Percentiles rank a stretch among this genome's conserved stretches.
Evolutionary conservation across 1,284 basidiomycete species (phyloP).

Genomic region (Farysia itapuensis): DNA sequence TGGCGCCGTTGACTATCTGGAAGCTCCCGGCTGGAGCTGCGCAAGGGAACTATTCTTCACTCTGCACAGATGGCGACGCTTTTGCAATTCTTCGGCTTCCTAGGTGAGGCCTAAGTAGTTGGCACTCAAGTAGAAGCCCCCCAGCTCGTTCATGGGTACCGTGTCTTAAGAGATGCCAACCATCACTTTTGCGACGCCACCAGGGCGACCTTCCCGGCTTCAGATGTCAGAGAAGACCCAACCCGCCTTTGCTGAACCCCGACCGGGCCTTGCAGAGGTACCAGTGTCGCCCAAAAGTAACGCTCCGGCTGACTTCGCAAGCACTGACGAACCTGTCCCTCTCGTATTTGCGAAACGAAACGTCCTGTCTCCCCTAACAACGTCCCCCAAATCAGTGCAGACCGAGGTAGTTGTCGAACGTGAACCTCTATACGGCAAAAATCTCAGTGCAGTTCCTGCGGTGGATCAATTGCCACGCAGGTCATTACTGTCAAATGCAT

Average conservation of each 20-base stretch:
- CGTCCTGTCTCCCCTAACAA: slow-evolving; percentile 12
- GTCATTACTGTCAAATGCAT: slow-evolving; percentile 1
- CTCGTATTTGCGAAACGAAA: slow-evolving; percentile 20
- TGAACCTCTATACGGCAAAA: neutral
- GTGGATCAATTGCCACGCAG: neutral
- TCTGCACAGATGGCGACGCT: no score
- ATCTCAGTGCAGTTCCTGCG: neutral
- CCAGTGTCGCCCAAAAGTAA: neutral
- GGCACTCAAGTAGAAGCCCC: no score
- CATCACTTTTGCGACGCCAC: slow-evolving; percentile 29
- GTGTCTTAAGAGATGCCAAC: slow-evolving; percentile 23
- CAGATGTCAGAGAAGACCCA: neutral
- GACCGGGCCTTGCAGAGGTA: slow-evolving; percentile 1
- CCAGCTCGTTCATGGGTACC: no score
- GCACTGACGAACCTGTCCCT: slow-evolving; percentile 6
- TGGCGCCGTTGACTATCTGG: no score
- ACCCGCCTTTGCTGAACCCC: neutral
- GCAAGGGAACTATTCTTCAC: no score
- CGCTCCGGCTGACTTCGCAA: neutral
- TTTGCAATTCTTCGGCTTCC: no score
- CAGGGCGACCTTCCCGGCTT: slow-evolving; percentile 13
- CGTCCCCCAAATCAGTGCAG: slow-evolving; percentile 16
- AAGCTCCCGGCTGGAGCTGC: no score
- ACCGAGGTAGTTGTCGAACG: slow-evolving; percentile 1
- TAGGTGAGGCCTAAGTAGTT: no score